phyloP scores from a whole-genome alignment of 78 protist species.

The Ministeria vibrans region DNA sequence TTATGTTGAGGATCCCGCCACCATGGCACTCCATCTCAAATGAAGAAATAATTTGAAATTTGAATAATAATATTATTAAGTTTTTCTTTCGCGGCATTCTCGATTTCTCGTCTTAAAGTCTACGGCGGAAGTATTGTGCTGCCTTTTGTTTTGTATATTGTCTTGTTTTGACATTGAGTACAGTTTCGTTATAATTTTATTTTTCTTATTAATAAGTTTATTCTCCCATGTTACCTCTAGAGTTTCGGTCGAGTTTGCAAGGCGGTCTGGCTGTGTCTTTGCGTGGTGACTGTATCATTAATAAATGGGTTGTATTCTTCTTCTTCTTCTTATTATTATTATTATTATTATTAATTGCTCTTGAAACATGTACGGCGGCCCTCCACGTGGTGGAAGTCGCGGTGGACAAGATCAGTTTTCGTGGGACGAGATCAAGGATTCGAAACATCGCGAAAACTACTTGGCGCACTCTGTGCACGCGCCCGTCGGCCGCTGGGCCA shows the following conservation, averaged over 20 bases:
- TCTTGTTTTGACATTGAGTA: too few relatives aligned
- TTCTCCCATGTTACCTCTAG: too few relatives aligned
- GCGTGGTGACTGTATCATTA: too few relatives aligned
- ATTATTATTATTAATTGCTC: not conserved
- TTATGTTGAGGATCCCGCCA: conserved; percentile 65
- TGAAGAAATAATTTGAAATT: conserved; percentile 16
- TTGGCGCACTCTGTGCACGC: not conserved
- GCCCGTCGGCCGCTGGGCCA: conserved; percentile 1
- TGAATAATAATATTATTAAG: too few relatives aligned
- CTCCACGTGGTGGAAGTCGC: not conserved
- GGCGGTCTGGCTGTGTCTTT: too few relatives aligned
- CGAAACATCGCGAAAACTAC: not conserved
- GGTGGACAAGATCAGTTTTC: not conserved
- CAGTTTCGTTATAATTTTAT: too few relatives aligned
- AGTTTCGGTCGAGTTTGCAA: too few relatives aligned
- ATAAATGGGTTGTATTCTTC: not conserved
- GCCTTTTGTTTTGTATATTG: too few relatives aligned
- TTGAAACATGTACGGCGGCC: not conserved
- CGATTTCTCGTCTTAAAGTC: too few relatives aligned
- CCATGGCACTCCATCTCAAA: conserved; percentile 60
- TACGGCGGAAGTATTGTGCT: too few relatives aligned
- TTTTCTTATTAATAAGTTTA: too few relatives aligned
- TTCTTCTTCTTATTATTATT: not conserved
- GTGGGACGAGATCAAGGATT: not conserved
- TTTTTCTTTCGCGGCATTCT: too few relatives aligned